Base-by-base conservation (phyloP, 768 basidiomycete species). In the Boletus vermiculosoides region DNA sequence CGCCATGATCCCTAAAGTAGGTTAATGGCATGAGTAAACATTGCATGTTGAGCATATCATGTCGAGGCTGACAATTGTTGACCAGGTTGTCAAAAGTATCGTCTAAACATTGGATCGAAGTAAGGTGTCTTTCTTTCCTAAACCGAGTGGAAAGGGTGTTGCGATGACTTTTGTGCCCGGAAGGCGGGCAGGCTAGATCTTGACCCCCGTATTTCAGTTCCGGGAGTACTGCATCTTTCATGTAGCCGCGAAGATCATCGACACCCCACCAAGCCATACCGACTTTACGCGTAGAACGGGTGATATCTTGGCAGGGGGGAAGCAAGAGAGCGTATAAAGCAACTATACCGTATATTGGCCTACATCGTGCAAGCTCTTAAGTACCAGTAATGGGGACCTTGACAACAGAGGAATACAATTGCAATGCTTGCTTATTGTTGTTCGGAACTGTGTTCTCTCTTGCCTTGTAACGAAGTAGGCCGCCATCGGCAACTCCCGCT, bases 131-230 rank as follows among this genome's bases (percentile, higher is more conserved):
- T 53, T 64, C 63, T 37, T 67, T 68, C 54, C 61, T 63, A 52
- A 66, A 70, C n/a, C 72, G 69, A 54, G 68, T 64, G n/a, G 72
- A 65, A 48, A 73, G 68, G 15, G 67, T 70, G 52, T 62, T 74
- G 57, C 65, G 66, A 52, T 75, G 72, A 37, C 74, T 75, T 51
- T 75, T 75, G 56, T 73, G 65, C 12, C 71, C 71, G 0, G 55
- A 52, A 15, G 63, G 74, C 10, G 68, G 64, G 40, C 56, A 57
- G 9, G 34, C 44, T 13, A 62, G 50, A 16, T 60, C 58, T 5
- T 65, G 63, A 0, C 50, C 56, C 15, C 69, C 63, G 7, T 70
- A 65, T 48, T 73, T 74, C 36, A 75, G 47, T 20, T 66, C 66
- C 18, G 72, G 72, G 45, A 73, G 66, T 15, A 68, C 54, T 20